Evolutionary conservation across 192 early-diverging fungal genomes (phyloP), one percentile per base, ranked within the genome.

Genomic region (Cetraspora pellucida): DNA sequence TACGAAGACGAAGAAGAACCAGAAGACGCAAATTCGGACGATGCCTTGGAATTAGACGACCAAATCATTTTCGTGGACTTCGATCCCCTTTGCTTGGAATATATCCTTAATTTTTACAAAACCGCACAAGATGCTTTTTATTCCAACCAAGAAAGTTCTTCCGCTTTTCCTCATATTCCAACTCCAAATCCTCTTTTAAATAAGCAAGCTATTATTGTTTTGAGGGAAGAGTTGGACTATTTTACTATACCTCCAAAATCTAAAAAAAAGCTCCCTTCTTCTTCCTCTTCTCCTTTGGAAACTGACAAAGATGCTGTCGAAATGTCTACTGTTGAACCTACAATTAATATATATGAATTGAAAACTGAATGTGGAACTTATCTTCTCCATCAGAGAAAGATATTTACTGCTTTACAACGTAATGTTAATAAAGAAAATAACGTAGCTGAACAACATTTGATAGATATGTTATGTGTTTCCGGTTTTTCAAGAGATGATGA

Each of bases 191-290:
- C 86, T 10, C 71, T 87, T 8, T 54, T 85, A 37, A 82, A 82
- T 71, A 90, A 90, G 47, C 89, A 87, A 52, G 88, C 89, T 17
- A 87, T 94, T 61, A 91, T 94, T 77, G 91, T 92, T 25, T 77
- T 94, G 54, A 85, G 93, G 47, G 93, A 94, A 78, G 91, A 93
- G 73, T 82, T 94, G 59, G 93, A 94, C 76, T 94, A 91, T 74
- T 94, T 91, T 85, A 87, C 89, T 19, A 82, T 89, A 46, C 83
- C 83, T 61, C 83, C 83, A 27, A 82, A 81, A 73, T n/a, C 61
- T 10, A 77, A 47, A 17, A 65, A 59, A 63, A 68, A 37, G 17
- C 27, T 19, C 30, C 52, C 47, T 46, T 14, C 43, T 10, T 11
- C 44, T 23, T 37, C 63, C 28, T 49, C 54, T 55, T 5, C 79